These are phyloP conservation scores for Globisporangium emineosum DNA, from an alignment of 352 stramenopile genomes.

Conservation along the genomic window DNA sequence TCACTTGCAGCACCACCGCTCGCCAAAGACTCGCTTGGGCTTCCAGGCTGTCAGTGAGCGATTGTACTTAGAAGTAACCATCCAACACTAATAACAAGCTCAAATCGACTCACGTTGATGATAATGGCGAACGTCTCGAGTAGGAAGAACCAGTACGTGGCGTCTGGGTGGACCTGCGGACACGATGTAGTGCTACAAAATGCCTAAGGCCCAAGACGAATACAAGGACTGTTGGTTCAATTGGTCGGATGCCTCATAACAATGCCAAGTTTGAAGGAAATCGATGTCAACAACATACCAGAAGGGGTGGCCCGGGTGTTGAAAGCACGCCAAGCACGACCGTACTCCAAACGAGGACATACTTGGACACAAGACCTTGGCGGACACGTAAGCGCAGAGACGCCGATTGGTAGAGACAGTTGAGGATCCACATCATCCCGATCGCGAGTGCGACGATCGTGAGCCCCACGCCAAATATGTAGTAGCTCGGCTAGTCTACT, in stretches of 20 bases:
- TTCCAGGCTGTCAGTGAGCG: background rate
- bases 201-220: background rate
- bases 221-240: background rate
- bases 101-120: constrained; percentile 25
- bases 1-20: constrained; percentile 25
- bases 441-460: constrained; percentile 35
- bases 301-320: constrained; percentile 35
- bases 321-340: constrained; percentile 34
- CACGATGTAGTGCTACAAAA: constrained; percentile 31
- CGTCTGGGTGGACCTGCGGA: constrained; percentile 24
- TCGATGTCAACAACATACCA: constrained; percentile 16
- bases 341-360: constrained; percentile 13
- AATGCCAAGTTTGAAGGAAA: background rate
- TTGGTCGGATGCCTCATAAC: too few relatives aligned
- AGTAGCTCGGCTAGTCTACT: constrained; percentile 34
- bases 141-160: constrained; percentile 41
- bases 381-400: constrained; percentile 24
- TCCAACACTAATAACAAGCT: too few relatives aligned
- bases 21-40: constrained; percentile 12
- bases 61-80: too few relatives aligned
- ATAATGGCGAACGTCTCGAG: constrained; percentile 33
- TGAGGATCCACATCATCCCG: constrained; percentile 43
- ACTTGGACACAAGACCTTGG: constrained; percentile 21
- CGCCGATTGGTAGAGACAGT: constrained; percentile 38
- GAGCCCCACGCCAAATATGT: constrained; percentile 42